Conservation (phyloP, 768 basidiomycete genomes). For the Boletellus ananiceps region DNA sequence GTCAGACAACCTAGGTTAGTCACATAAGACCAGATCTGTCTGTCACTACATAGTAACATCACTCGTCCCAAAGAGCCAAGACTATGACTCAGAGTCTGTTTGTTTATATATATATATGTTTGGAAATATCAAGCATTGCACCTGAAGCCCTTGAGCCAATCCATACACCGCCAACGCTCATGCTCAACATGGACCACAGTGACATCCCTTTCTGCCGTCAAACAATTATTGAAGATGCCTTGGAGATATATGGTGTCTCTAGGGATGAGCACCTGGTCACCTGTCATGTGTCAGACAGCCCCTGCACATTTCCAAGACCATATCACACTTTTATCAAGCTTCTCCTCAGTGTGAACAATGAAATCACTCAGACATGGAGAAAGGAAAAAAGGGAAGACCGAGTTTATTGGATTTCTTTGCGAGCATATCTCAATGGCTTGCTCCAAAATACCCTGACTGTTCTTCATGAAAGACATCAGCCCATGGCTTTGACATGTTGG, state of each 20-base stretch:
- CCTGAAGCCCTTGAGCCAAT: no score
- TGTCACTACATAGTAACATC: no score
- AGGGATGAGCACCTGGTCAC: not conserved
- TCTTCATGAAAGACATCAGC: not conserved
- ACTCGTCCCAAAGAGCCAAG: no score
- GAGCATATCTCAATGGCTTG: not conserved
- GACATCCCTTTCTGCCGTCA: not conserved
- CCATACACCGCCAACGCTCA: no score
- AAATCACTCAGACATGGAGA: not conserved
- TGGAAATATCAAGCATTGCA: no score
- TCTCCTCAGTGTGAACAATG: not conserved
- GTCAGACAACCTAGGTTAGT: no score
- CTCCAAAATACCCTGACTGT: not conserved
- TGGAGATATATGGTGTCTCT: not conserved
- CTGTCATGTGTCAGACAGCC: not conserved
- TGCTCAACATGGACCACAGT: no score
- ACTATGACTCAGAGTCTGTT: no score
- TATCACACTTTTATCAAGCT: not conserved
- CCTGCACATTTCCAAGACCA: not conserved
- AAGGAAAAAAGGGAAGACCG: not conserved
- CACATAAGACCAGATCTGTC: no score
- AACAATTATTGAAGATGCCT: not conserved
- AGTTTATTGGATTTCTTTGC: slow-evolving; percentile 1
- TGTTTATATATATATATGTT: no score
- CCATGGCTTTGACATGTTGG: not conserved